Base-by-base conservation (phyloP, 345 rosid genomes). In the Microthlaspi erraticum region DNA sequence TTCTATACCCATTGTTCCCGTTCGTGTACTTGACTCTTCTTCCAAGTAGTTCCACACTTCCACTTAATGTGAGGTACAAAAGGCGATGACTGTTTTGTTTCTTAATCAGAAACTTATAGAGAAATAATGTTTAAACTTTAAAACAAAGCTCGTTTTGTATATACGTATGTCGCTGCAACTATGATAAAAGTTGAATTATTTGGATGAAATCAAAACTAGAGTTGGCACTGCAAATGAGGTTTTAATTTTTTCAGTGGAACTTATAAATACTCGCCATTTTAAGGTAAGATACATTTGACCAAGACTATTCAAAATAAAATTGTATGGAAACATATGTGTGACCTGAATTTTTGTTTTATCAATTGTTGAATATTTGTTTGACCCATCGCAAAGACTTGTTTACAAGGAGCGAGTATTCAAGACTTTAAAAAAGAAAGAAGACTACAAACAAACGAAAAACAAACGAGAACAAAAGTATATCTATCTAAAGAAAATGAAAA, bases 1-100 rank as follows among this genome's bases (percentile, higher is more conserved):
- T 50, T 84, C 96, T 0, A 89, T 92, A 75, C 98, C 99, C 2
- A 77, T 87, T 32, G 78, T 74, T 23, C 91, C 86, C 0, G 84
- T 92, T 44, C 93, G 86, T 4, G 49, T 85, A 10, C 81, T 79
- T 7, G 70, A 84, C 51, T 10, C 66, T 48, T 69, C 79, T 42
- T 62, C 79, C 38, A 76, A 76, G 71, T 69, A 54, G 69, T 16
- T 13, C n/a, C n/a, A n/a, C n/a, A n/a, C n/a, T n/a, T n/a, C n/a
- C 54, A 58, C 60, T 39, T 50, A 26, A 36, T 23, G 41, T 20
- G 61, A 50, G n/a, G 19, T 52, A 33, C 2, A 31, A 8, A 36
- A 36, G 45, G 26, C 36, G 64, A 42, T 51, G 42, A 37, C 10
- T 26, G 29, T 39, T 64, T 50, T 18, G 7, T 46, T 17, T n/a